Conservation (phyloP, 305 asterid species). For the Plantago rigida region DNA sequence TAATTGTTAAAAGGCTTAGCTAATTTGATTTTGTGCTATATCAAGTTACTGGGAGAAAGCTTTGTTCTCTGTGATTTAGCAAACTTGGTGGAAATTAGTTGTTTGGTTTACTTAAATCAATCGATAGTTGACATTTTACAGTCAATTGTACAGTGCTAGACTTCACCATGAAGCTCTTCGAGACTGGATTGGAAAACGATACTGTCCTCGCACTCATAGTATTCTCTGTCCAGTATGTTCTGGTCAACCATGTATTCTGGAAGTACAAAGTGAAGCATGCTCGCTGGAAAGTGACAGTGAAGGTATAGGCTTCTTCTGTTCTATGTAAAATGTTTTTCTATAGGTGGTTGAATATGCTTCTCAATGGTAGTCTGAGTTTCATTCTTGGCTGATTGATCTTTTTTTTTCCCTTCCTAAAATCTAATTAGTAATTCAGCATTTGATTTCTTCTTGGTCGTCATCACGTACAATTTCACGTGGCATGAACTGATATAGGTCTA, state of each 20-base stretch:
- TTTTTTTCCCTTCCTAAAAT: not conserved
- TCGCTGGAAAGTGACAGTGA: conserved; percentile 84
- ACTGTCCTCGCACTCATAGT: conserved; percentile 61
- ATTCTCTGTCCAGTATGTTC: conserved; percentile 85
- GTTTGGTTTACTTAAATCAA: conserved; percentile 1
- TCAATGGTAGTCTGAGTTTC: not conserved
- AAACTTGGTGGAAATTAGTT: conserved; percentile 1
- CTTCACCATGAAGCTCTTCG: conserved; percentile 75
- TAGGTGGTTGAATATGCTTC: too few species aligned
- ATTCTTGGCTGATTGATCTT: not conserved
- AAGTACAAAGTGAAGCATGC: conserved; percentile 68
- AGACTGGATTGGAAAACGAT: conserved; percentile 71
- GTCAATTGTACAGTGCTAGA: conserved; percentile 62
- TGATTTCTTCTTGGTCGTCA: conserved; percentile 11
- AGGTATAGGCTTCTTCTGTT: conserved; percentile 46
- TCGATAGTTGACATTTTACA: conserved; percentile 22
- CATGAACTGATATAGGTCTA: too few species aligned
- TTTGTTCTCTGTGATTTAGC: conserved; percentile 18
- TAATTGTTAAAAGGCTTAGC: not conserved
- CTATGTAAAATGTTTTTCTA: not conserved
- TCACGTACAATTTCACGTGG: too few species aligned
- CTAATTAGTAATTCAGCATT: too few species aligned
- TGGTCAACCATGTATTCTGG: conserved; percentile 91
- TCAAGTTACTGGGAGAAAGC: conserved; percentile 17
- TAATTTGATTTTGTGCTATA: not conserved